Evolutionary conservation across 371 early-diverging fungal genomes (phyloP).

Genomic region (Actinomortierella wolfii): DNA sequence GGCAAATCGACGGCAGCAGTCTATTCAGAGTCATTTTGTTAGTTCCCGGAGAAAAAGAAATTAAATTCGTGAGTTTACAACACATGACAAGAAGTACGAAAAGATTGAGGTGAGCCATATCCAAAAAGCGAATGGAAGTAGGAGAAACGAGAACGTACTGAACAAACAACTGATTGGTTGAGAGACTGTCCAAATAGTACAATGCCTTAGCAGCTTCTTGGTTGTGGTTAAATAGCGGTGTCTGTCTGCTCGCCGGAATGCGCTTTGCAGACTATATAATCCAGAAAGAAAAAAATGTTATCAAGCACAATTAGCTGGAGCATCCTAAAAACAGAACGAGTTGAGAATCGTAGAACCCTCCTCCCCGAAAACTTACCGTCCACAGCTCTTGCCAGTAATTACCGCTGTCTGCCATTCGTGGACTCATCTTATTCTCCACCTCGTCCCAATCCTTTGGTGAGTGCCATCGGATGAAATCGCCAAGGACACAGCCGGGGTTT

Average conservation of each 20-base stretch:
- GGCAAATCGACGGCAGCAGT: conserved; percentile 73
- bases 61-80: too few relatives aligned
- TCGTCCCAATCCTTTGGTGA: conserved; percentile 87
- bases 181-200: conserved; percentile 72
- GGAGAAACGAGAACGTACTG: conserved; percentile 50
- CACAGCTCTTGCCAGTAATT: conserved; percentile 92
- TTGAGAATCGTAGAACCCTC: not conserved
- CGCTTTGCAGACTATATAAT: conserved; percentile 55
- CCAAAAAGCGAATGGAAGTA: too few relatives aligned
- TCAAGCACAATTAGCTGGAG: not conserved
- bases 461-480: conserved; percentile 96
- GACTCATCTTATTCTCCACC: conserved; percentile 64
- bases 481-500: conserved; percentile 71
- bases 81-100: too few relatives aligned
- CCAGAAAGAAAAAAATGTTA: conserved; percentile 1
- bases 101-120: too few relatives aligned
- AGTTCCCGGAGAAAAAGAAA: not conserved
- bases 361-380: conserved; percentile 53
- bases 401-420: conserved; percentile 78
- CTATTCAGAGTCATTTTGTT: conserved; percentile 30
- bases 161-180: conserved; percentile 67
- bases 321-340: not conserved
- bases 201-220: conserved; percentile 72
- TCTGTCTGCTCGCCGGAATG: conserved; percentile 76
- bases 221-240: conserved; percentile 76